phyloP scores from a whole-genome alignment of 768 basidiomycete species.

The Panaeolus papilionaceus region DNA sequence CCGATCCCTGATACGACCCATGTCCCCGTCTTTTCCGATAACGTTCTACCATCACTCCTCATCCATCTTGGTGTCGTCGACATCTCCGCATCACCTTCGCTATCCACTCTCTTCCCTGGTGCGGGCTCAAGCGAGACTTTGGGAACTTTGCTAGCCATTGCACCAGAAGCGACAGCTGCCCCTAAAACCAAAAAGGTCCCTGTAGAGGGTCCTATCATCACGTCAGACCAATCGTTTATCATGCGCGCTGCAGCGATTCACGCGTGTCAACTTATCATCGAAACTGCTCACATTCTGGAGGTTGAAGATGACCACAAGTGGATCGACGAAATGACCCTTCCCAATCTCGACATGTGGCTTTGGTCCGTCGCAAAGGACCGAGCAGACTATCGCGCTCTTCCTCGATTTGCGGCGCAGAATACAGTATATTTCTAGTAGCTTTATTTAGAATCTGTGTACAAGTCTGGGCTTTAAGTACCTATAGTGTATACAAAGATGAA shows the following conservation, averaged over 20 bases:
- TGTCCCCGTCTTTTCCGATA: conserved; percentile 79
- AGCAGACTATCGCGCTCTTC: conserved; percentile 68
- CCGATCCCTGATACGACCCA: conserved; percentile 64
- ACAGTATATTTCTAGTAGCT: conserved; percentile 68
- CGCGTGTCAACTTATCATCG: conserved; percentile 74
- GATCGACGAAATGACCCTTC: conserved; percentile 62
- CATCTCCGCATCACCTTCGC: conserved; percentile 52
- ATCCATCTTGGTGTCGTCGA: conserved; percentile 80
- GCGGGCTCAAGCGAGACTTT: conserved; percentile 47
- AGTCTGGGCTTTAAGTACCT: background rate
- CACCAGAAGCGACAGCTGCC: conserved; percentile 3
- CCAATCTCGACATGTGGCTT: conserved; percentile 79
- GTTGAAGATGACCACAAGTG: conserved; percentile 42
- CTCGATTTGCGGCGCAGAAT: conserved; percentile 68
- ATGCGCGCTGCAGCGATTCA: conserved; percentile 82
- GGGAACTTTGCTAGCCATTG: conserved; percentile 43
- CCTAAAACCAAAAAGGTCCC: conserved; percentile 25
- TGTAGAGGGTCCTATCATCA: conserved; percentile 59
- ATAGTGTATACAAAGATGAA: conserved; percentile 15
- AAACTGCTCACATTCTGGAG: conserved; percentile 50
- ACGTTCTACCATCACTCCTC: conserved; percentile 84
- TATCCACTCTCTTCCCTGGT: conserved; percentile 56
- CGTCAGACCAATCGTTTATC: conserved; percentile 66
- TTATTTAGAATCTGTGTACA: background rate
- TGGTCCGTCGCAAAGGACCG: conserved; percentile 85